phyloP scores from a whole-genome alignment of 192 early-diverging fungal species.

The Podila verticillata region DNA sequence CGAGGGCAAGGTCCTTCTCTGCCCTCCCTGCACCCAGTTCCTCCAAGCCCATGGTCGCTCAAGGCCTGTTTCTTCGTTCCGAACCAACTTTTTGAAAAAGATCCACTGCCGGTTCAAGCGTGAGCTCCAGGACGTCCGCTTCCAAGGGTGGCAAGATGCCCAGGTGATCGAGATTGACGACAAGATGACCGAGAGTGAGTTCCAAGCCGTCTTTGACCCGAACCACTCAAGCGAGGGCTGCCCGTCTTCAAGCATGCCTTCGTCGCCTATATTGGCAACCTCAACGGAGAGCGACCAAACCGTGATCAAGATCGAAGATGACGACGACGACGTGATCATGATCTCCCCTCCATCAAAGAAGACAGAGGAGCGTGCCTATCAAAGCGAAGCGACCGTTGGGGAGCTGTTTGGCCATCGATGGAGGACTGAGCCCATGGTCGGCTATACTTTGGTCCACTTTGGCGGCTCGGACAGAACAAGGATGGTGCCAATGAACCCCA shows the following conservation, averaged over 20 bases:
- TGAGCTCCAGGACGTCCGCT: constrained; percentile 22
- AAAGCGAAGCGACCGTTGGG: constrained; percentile 40
- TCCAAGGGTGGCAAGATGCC: constrained; percentile 48
- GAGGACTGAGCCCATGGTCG: constrained; percentile 47
- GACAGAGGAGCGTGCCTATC: constrained; percentile 23
- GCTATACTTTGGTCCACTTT: constrained; percentile 46
- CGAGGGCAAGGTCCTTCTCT: not conserved
- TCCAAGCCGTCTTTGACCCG: constrained; percentile 38
- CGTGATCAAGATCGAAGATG: constrained; percentile 46
- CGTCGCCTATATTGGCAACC: not conserved
- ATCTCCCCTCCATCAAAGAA: constrained; percentile 2
- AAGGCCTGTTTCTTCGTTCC: constrained; percentile 35
- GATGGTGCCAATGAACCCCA: constrained; percentile 51
- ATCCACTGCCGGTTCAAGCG: constrained; percentile 38
- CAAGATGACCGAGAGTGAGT: constrained; percentile 10
- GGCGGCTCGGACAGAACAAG: constrained; percentile 41
- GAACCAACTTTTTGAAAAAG: constrained; percentile 43
- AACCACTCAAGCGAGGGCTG: constrained; percentile 2
- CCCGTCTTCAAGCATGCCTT: constrained; percentile 7
- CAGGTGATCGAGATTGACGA: constrained; percentile 40
- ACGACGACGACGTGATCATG: constrained; percentile 11
- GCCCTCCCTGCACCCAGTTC: constrained; percentile 14
- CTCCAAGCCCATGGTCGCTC: constrained; percentile 33
- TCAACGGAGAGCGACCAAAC: constrained; percentile 12
- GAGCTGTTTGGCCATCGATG: constrained; percentile 50